Evolutionary conservation across 2,329 filamentous ascomycete genomes (phyloP).

Genomic region (Fusarium sp.): DNA sequence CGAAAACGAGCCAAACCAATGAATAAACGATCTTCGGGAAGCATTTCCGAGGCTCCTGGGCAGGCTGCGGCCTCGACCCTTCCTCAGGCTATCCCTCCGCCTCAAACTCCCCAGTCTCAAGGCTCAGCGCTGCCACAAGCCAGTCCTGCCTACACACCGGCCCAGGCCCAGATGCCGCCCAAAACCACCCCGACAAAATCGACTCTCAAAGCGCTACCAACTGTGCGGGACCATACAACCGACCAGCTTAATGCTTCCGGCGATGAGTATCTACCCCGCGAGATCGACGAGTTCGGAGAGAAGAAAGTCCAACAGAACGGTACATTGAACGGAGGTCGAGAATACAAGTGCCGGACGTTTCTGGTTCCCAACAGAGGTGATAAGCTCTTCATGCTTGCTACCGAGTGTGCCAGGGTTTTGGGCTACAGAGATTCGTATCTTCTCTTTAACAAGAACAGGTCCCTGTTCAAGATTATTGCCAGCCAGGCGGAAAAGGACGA

Average conservation of each 20-base stretch:
- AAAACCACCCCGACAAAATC: constrained; percentile 85
- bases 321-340: constrained; percentile 81
- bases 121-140: constrained; percentile 59
- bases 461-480: constrained; percentile 96
- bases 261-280: constrained; percentile 94
- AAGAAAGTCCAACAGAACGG: constrained; percentile 91
- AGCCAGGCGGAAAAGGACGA: constrained; percentile 97
- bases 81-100: constrained; percentile 56
- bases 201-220: constrained; percentile 92
- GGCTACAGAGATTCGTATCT: constrained; percentile 98
- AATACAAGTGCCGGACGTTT: constrained; percentile 94
- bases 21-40: constrained; percentile 65
- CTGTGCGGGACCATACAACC: constrained; percentile 95
- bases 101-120: constrained; percentile 66
- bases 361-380: constrained; percentile 89
- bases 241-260: constrained; percentile 90
- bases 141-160: constrained; percentile 53
- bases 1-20: constrained; percentile 70
- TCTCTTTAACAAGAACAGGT: constrained; percentile 98
- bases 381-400: constrained; percentile 98
- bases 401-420: constrained; percentile 92
- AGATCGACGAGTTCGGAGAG: constrained; percentile 92
- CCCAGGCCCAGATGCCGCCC: constrained; percentile 67
- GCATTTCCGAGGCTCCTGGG: constrained; percentile 67
- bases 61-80: constrained; percentile 61